These are phyloP conservation scores for Cynara cardunculus DNA, from an alignment of 129 eudicot species.

Conservation along the genomic window DNA sequence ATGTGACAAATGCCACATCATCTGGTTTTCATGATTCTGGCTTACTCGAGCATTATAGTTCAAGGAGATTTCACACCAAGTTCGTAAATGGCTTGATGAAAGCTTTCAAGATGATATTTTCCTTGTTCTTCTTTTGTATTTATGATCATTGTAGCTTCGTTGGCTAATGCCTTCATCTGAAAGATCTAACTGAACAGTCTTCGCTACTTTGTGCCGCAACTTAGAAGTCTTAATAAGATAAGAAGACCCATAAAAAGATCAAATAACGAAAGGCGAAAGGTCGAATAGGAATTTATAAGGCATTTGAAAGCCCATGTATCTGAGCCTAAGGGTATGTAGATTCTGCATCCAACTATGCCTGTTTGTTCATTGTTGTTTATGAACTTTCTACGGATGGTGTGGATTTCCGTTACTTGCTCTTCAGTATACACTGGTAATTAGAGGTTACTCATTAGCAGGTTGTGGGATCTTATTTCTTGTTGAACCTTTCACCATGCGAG, in stretches of 20 bases:
- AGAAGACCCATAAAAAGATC: too few relatives aligned
- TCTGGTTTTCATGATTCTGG: too few relatives aligned
- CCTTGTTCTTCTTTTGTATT: background rate
- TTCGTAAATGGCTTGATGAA: background rate
- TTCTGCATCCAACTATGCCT: background rate
- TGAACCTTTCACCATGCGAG: background rate
- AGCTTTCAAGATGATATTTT: background rate
- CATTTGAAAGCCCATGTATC: too few relatives aligned
- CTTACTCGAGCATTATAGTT: too few relatives aligned
- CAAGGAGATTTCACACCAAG: background rate
- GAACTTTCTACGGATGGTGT: background rate
- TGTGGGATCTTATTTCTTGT: background rate
- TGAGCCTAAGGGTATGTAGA: background rate
- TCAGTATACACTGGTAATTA: background rate
- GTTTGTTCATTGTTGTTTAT: background rate
- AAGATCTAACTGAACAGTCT: too few relatives aligned
- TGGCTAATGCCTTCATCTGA: background rate
- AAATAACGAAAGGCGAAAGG: too few relatives aligned
- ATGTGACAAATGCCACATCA: too few relatives aligned
- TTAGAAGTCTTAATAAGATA: too few relatives aligned
- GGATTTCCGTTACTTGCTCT: background rate
- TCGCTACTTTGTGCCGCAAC: too few relatives aligned
- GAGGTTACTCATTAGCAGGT: background rate
- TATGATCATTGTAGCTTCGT: background rate
- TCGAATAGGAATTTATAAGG: too few relatives aligned